Base-by-base conservation (phyloP, 179 eudicot species). In the Silene coronaria region DNA sequence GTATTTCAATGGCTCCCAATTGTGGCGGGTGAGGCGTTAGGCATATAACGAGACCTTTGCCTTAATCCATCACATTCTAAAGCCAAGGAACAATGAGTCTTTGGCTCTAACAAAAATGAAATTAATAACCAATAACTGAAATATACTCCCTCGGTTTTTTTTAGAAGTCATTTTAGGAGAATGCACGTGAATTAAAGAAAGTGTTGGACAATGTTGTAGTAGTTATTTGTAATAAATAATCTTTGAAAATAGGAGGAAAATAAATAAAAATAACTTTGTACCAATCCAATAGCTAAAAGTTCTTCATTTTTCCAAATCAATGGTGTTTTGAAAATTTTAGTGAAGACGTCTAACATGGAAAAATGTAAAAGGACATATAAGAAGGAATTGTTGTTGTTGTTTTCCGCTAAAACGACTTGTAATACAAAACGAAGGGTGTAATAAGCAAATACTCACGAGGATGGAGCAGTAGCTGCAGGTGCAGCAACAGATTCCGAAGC, bases 371-470 rank as follows among this genome's bases (percentile, higher is more conserved):
- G 11, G 6, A 36, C 46, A 10, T 38, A 38, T 38, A 38, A 38
- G 10, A 38, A 38, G 1, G 10, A 38, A 38, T 10, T 38, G 9
- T 38, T 38, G 46, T 8, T 38, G 1, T 38, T 30, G 3, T 38
- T 38, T 38, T n/a, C n/a, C n/a, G n/a, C 46, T 38, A 6, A 38
- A 38, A 38, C 46, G 13, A 38, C 46, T 38, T 38, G 10, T 38
- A 38, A 38, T 38, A 3, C 46, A 38, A 9, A 38, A 38, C 46
- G 7, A 13, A 36, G 45, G 45, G 13, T 10, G 46, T 38, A 59
- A 70, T 27, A 77, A 34, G 53, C 24, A 59, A 73, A 77, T 45
- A 87, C 96, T 90, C 80, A 92, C 97, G 88, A 55, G 59, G 59
- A 82, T 77, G 87, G 72, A 69, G 86, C 74, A 21, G 88, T 80